Percentiles rank a stretch among this genome's conserved stretches.
Conservation (phyloP, 345 rosid species). For the Eucalyptus pauciflora region DNA sequence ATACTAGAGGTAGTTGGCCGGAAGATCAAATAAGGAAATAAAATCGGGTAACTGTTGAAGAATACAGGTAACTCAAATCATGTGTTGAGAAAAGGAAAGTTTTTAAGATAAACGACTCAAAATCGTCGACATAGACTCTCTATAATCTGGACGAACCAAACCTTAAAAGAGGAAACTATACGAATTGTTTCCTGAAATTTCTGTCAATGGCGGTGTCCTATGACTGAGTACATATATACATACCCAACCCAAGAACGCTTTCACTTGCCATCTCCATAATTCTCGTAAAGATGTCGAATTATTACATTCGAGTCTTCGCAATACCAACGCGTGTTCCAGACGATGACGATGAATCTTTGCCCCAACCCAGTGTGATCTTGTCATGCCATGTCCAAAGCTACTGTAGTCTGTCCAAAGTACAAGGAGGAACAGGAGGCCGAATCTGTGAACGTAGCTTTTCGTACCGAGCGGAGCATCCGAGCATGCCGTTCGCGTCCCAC, state of each 20-base stretch:
- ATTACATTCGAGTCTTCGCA: not conserved
- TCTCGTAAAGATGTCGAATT: not conserved
- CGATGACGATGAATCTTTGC: not conserved
- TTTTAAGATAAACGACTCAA: no score
- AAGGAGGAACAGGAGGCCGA: not conserved
- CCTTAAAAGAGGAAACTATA: no score
- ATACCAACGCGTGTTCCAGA: not conserved
- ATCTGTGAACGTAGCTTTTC: no score
- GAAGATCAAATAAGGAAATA: no score
- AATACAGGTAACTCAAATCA: no score
- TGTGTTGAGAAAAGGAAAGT: no score
- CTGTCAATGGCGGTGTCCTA: no score
- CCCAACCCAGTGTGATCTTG: not conserved
- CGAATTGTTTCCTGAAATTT: no score
- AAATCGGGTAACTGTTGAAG: fast-evolving
- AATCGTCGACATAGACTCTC: no score
- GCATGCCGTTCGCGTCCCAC: not conserved
- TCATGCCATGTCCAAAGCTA: not conserved
- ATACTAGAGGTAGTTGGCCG: no score
- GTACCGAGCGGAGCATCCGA: not conserved
- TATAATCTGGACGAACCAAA: no score
- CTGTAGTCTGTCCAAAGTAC: not conserved
- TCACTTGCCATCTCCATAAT: not conserved
- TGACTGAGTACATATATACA: not conserved
- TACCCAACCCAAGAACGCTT: not conserved